Evolutionary conservation across 768 basidiomycete genomes (phyloP).

Genomic region (Mycena filopes): DNA sequence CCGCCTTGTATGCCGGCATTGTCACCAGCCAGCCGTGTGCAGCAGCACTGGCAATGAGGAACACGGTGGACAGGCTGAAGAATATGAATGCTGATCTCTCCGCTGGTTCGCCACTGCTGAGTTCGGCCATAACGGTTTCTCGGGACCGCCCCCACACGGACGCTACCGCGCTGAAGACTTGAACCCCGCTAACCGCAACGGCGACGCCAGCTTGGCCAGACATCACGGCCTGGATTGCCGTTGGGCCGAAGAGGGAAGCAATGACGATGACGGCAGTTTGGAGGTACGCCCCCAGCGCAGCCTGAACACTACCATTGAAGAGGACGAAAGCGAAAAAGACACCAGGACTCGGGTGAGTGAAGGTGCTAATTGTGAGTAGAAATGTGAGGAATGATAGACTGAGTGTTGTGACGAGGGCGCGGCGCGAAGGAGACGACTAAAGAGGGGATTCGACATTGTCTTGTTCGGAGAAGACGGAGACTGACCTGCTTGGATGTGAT

Average conservation of each 20-base stretch:
- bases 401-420: conserved; percentile 63
- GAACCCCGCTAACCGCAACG: conserved; percentile 81
- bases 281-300: conserved; percentile 75
- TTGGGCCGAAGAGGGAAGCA: conserved; percentile 83
- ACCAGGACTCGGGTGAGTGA: conserved; percentile 60
- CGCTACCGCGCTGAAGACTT: conserved; percentile 71
- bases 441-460: not conserved
- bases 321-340: conserved; percentile 76
- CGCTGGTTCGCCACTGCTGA: conserved; percentile 62
- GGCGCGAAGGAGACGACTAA: conserved; percentile 70
- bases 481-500: conserved; percentile 72
- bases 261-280: conserved; percentile 82
- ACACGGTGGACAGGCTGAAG: conserved; percentile 76
- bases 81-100: conserved; percentile 78
- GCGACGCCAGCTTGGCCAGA: conserved; percentile 89
- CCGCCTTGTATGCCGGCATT: conserved; percentile 66
- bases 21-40: conserved; percentile 68
- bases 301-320: conserved; percentile 66
- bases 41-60: conserved; percentile 63
- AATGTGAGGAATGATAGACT: conserved; percentile 63
- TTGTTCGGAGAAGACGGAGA: conserved; percentile 13
- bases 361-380: conserved; percentile 74
- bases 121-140: conserved; percentile 37
- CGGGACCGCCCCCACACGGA: conserved; percentile 61
- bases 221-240: conserved; percentile 79